Base-by-base conservation (phyloP, 2,329 filamentous ascomycete genomes). In the Gyromitra esculenta region DNA sequence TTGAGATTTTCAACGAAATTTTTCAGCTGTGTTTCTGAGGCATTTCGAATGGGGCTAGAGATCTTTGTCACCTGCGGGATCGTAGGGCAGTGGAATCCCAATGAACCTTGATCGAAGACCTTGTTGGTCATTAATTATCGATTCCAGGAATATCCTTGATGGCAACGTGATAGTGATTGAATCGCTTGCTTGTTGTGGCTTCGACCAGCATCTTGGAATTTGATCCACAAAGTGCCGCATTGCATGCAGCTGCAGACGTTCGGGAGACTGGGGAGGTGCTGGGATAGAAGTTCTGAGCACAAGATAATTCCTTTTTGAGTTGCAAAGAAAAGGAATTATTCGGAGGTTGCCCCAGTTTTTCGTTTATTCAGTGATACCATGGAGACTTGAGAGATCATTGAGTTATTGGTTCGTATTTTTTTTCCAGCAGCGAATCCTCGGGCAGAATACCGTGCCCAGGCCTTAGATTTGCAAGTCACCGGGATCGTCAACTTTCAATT, bases 161-260 rank as follows among this genome's bases (percentile, higher is more conserved):
- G 41, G 41, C 37, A 70, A 69, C 43, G 59, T 62, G 50, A 75
- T 59, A 64, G 64, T 60, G 57, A 75, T 57, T 75, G 59, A 45
- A 57, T 63, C 31, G 62, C 48, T 71, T 70, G 59, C 71, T 74
- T 74, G 43, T 71, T 64, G 72, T 75, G 41, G 54, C 72, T 70
- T 56, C 37, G 59, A 57, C 59, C 65, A 75, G 71, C 72, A 75
- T 71, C 66, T 75, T 59, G 52, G 50, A 64, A 65, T 54, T 63
- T 75, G 72, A 75, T 75, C 57, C 72, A 71, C 72, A 75, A 70
- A 69, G 71, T 64, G 59, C 66, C 67, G 50, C 52, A 60, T 75
- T 69, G 59, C 59, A 70, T 75, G 72, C 65, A 74, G 57, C 72
- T 74, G 72, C 72, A 70, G 72, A 65, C 52, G 59, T 71, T 43